Conservation (phyloP, 2,329 filamentous ascomycete genomes). For the Fusarium musae region DNA sequence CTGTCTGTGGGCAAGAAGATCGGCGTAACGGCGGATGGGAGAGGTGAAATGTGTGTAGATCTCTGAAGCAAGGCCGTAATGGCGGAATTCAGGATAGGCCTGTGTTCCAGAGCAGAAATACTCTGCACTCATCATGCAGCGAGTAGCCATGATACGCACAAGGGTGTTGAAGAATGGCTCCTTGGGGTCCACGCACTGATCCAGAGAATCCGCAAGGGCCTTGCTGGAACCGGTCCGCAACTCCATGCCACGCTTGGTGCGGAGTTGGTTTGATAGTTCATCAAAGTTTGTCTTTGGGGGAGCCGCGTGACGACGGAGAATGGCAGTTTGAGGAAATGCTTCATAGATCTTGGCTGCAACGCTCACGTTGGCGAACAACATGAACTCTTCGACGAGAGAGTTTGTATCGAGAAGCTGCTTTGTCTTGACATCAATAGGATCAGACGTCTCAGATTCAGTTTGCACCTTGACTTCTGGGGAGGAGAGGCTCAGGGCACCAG, state of each 20-base stretch:
- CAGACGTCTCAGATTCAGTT: slow-evolving; percentile 93
- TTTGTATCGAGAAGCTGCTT: slow-evolving; percentile 96
- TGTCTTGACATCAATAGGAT: slow-evolving; percentile 95
- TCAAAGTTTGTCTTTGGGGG: slow-evolving; percentile 98
- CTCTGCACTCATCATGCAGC: slow-evolving; percentile 99
- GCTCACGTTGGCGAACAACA: slow-evolving; percentile 97
- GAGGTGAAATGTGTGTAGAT: slow-evolving; percentile 99
- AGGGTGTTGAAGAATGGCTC: slow-evolving; percentile 99
- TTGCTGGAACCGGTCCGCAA: slow-evolving; percentile 87
- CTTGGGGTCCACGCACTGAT: slow-evolving; percentile 79
- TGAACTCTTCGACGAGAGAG: slow-evolving; percentile 98
- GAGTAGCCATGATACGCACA: slow-evolving; percentile 94
- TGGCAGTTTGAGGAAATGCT: slow-evolving; percentile 93
- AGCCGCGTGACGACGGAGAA: slow-evolving; percentile 89
- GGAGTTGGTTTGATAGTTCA: slow-evolving; percentile 89
- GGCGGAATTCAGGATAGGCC: slow-evolving; percentile 91
- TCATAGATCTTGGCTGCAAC: slow-evolving; percentile 92
- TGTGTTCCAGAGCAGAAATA: slow-evolving; percentile 97
- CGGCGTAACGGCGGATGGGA: slow-evolving; percentile 97
- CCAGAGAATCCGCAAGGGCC: slow-evolving; percentile 92
- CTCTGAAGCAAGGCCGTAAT: slow-evolving; percentile 94
- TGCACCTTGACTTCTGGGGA: slow-evolving; percentile 98
- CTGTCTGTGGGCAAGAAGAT: slow-evolving; percentile 92
- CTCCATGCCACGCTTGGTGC: slow-evolving; percentile 83
- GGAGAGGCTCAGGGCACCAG: slow-evolving; percentile 92